Evolutionary conservation across 768 basidiomycete species (phyloP), one percentile per base, ranked within the genome.

Genomic region (Russula vinacea): DNA sequence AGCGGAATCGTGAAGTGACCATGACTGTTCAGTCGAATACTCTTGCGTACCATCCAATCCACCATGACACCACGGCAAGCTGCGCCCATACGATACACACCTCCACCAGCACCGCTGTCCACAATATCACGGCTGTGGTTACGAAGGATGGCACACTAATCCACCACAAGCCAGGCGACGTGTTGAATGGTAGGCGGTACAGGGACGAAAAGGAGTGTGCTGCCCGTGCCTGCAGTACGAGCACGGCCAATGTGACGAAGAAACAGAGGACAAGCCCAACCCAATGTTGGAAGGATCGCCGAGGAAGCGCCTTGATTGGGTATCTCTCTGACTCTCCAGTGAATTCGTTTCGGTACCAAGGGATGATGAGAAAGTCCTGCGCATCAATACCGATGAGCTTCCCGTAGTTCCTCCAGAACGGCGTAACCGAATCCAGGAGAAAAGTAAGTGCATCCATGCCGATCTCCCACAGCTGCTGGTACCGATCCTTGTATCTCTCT

Each of bases 321-420:
- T 90, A 90, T 68, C 84, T 79, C 68, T 87, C 86, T 42, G 83
- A 56, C 76, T 89, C 87, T 37, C 90, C 90, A 0, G 90, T 90
- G 71, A 90, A 92, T 71, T 91, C 90, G 72, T 92, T 89, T 39
- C 90, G 83, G 66, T 92, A 92, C 69, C 89, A 81, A 8, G 90
- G 90, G 62, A 92, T 84, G 68, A 92, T 88, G 63, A 91, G 83
- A 71, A 91, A 91, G 66, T 90, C 88, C 53, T 86, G 84, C 50
- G 89, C 80, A 69, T 92, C 90, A 70, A 89, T 83, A 37, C 88
- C 87, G 57, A 92, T 90, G n/a, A 83, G 82, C 70, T 88, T 90
- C 58, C 90, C 90, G 65, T 91, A 90, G 39, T 81, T 88, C 66
- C 89, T 79, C 90, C 90, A 91, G 70, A 92, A 83, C 0, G 90